These are phyloP conservation scores for Nitzschia putrida DNA, from an alignment of 108 stramenopile species.

Conservation along the genomic window DNA sequence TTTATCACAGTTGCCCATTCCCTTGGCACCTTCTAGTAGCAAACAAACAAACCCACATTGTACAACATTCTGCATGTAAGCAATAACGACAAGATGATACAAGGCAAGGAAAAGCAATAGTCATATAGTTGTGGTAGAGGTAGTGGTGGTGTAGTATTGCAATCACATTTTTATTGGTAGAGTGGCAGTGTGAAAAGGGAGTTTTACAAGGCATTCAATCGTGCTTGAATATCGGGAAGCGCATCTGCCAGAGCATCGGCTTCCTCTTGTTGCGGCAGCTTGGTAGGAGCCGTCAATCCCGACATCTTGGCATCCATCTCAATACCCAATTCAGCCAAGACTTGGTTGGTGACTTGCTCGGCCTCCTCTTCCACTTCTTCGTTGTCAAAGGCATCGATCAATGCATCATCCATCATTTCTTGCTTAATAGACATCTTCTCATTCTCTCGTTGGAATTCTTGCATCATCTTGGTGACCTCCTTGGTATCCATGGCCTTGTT, in stretches of 20 bases:
- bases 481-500: slow-evolving; percentile 74
- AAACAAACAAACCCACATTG: too few relatives aligned
- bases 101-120: too few relatives aligned
- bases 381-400: slow-evolving; percentile 80
- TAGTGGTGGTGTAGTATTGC: too few relatives aligned
- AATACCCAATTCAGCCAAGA: slow-evolving; percentile 83
- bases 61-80: too few relatives aligned
- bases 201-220: slow-evolving; percentile 73
- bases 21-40: too few relatives aligned
- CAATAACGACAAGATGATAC: too few relatives aligned
- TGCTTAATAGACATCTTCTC: slow-evolving; percentile 67
- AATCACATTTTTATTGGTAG: too few relatives aligned
- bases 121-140: too few relatives aligned
- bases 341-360: slow-evolving; percentile 68
- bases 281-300: slow-evolving; percentile 70
- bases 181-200: too few relatives aligned
- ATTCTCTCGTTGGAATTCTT: slow-evolving; percentile 70
- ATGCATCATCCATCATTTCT: slow-evolving; percentile 85
- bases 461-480: slow-evolving; percentile 69
- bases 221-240: slow-evolving; percentile 75
- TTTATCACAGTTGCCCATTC: too few relatives aligned
- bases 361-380: slow-evolving; percentile 81
- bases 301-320: slow-evolving; percentile 80
- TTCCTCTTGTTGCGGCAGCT: slow-evolving; percentile 54
- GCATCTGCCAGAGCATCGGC: slow-evolving; percentile 61